Percentiles rank a stretch among this genome's conserved stretches.
Evolutionary conservation across 2,329 filamentous ascomycete genomes (phyloP).

Genomic region (Curvularia lunata): DNA sequence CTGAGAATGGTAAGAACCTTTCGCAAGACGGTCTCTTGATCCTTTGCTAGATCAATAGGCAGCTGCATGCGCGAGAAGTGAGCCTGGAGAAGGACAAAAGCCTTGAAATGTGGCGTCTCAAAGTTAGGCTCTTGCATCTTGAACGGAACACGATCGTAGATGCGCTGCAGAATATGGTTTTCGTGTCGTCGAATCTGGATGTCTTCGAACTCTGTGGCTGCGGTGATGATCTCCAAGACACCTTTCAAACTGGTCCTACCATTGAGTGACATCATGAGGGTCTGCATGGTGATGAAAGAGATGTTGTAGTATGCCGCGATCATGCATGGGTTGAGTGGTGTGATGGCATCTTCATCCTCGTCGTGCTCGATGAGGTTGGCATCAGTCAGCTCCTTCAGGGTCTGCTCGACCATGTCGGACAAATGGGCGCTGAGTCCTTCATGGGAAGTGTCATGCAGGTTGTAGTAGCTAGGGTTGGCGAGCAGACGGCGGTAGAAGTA

Average conservation of each 20-base stretch:
- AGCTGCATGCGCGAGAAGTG: constrained; percentile 98
- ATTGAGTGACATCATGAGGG: constrained; percentile 88
- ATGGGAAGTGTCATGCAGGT: constrained; percentile 83
- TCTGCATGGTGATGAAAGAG: constrained; percentile 99
- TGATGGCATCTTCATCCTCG: constrained; percentile 82
- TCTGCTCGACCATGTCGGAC: constrained; percentile 92
- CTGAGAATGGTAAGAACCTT: constrained; percentile 88
- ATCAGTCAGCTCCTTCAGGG: constrained; percentile 86
- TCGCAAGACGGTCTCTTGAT: constrained; percentile 85
- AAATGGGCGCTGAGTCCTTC: constrained; percentile 93
- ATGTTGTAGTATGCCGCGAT: constrained; percentile 99
- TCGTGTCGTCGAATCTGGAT: constrained; percentile 95
- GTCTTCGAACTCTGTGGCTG: constrained; percentile 93
- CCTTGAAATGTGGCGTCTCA: constrained; percentile 97
- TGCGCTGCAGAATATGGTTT: constrained; percentile 82
- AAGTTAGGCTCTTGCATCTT: constrained; percentile 89
- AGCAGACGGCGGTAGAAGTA: constrained; percentile 96
- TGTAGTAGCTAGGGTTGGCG: constrained; percentile 96
- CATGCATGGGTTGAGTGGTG: constrained; percentile 94
- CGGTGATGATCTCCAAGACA: constrained; percentile 94
- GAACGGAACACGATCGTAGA: constrained; percentile 93
- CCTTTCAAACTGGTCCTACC: constrained; percentile 93
- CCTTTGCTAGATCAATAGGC: constrained; percentile 92
- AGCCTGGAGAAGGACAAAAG: constrained; percentile 94
- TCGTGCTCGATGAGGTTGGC: constrained; percentile 96